Percentiles rank a stretch among this genome's conserved stretches.
phyloP scores from a whole-genome alignment of 768 basidiomycete species.

The Galerina marginata region DNA sequence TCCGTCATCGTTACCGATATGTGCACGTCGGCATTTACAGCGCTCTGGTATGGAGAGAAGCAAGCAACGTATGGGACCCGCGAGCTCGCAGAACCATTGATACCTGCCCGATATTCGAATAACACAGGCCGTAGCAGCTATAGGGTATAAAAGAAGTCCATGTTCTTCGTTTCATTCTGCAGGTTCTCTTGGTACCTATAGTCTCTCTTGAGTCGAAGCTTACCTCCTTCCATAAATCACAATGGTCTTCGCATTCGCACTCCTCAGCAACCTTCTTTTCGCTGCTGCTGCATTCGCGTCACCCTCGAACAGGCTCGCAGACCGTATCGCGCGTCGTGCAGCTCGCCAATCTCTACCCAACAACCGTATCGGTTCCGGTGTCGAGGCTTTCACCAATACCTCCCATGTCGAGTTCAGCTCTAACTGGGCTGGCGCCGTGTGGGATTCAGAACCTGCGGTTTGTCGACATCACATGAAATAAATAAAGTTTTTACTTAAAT shows the following conservation, averaged over 20 bases:
- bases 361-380: constrained; percentile 6
- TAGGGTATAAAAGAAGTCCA: constrained; percentile 1
- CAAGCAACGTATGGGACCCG: constrained; percentile 1
- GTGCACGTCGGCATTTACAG: not conserved
- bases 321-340: constrained; percentile 16
- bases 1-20: not conserved
- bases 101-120: not conserved
- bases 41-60: constrained; percentile 1
- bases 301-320: constrained; percentile 20
- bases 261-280: constrained; percentile 22
- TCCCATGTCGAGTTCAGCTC: constrained; percentile 22
- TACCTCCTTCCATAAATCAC: not conserved
- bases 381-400: constrained; percentile 9
- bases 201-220: not conserved
- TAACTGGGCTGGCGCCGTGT: constrained; percentile 26
- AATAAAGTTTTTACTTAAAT: not conserved
- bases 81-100: not conserved
- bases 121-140: not conserved
- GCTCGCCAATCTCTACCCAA: constrained; percentile 14
- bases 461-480: not conserved
- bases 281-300: constrained; percentile 19
- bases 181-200: constrained; percentile 5
- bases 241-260: constrained; percentile 16
- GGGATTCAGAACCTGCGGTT: constrained; percentile 17
- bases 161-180: not conserved